Base-by-base conservation (phyloP, 495 filamentous ascomycete species). In the Lasiosphaeria ovina region DNA sequence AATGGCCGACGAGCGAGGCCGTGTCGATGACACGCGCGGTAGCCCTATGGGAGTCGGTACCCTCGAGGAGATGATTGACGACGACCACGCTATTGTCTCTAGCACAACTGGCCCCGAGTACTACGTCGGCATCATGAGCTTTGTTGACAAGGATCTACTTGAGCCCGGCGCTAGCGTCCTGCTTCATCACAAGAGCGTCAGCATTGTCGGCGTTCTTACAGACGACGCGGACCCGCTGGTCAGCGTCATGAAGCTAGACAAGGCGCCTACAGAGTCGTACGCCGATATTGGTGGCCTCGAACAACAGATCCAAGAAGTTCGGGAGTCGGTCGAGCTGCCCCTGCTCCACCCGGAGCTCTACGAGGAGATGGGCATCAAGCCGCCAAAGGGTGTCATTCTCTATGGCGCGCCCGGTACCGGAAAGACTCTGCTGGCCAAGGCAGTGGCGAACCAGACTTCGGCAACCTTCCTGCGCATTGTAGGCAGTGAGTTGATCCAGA, bases 321-420 rank as follows among this genome's bases (percentile, higher is more conserved):
- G 94, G 60, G 94, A 99, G 75, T 92, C 94, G 10, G 94, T 99
- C 58, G 94, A 99, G 77, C 78, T 99, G 58, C 94, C 94, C 8
- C 82, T 99, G 53, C 84, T 99, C 61, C 94, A 99, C 70, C 94
- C 94, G 0, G 94, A 99, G 76, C 81, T 99, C 12, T 99, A 99
- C 74, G 94, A 99, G 76, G 94, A 99, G 78, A 99, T 99, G 94
- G 94, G 94, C 70, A 98, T 99, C 82, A 99, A 98, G 76, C 93
- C 94, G 33, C 94, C 94, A 38, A 99, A 99, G 82, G 94, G 94
- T 81, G 94, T 99, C 60, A 99, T 99, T 68, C 89, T 99, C 38
- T 99, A 99, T 76, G 94, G 94, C 77, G 92, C 90, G 4, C 94
- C 94, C 0, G 94, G 94, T 74, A 99, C 94, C 16, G 94, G 94